Evolutionary conservation across 192 early-diverging fungal genomes (phyloP).

Genomic region (Entomortierella beljakovae): DNA sequence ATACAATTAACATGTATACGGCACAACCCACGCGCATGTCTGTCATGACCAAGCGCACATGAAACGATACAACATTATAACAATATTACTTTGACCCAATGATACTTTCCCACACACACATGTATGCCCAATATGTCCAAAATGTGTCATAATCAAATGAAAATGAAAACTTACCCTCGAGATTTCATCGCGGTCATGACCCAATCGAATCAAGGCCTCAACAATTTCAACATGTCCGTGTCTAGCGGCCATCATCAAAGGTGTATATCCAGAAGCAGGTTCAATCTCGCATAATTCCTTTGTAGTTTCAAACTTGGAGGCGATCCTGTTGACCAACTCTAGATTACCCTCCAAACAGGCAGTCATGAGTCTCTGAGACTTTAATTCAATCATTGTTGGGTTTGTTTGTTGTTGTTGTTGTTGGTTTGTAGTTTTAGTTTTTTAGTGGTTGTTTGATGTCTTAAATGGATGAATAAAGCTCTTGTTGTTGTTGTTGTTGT

Average conservation of each 20-base stretch:
- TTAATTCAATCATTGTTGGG: conserved; percentile 40
- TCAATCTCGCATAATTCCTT: conserved; percentile 39
- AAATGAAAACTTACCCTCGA: conserved; percentile 26
- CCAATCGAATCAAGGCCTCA: conserved; percentile 40
- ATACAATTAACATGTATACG: no score
- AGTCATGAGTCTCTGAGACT: conserved; percentile 36
- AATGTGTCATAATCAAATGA: conserved; percentile 3
- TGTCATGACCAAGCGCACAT: no score
- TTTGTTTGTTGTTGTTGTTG: background rate
- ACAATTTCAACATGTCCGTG: conserved; percentile 46
- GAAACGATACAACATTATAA: background rate
- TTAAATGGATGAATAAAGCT: background rate
- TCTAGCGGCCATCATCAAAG: conserved; percentile 47
- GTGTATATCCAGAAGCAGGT: conserved; percentile 34
- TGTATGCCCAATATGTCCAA: no score
- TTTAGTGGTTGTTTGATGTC: background rate
- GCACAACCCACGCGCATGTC: no score
- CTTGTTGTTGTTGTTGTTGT: background rate
- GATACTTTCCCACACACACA: no score
- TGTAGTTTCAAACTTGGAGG: conserved; percentile 37
- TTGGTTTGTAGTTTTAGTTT: background rate
- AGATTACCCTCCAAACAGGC: conserved; percentile 43
- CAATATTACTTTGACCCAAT: no score
- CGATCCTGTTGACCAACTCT: conserved; percentile 44
- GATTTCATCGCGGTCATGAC: conserved; percentile 41